A percentile compares a stretch with the other conserved stretches of the same genome.
These are phyloP conservation scores for Eucalyptus shirleyi DNA, from an alignment of 345 rosid genomes.

Conservation along the genomic window DNA sequence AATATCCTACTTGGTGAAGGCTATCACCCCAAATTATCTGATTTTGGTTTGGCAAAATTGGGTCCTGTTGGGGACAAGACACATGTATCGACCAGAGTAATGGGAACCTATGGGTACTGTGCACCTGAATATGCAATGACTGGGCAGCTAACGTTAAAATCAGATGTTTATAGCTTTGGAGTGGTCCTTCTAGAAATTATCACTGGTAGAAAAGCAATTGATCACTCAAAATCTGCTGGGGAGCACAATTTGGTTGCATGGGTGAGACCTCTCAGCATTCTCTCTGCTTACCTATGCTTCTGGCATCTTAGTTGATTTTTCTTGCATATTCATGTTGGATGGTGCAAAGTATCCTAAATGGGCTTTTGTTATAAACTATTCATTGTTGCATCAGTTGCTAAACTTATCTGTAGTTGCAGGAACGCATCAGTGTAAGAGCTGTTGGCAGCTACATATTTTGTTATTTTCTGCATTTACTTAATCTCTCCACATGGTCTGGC, in stretches of 20 bases:
- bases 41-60: conserved; percentile 68
- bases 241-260: conserved; percentile 67
- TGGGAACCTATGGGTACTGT: conserved; percentile 71
- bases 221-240: conserved; percentile 32
- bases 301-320: not conserved
- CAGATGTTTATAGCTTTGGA: conserved; percentile 53
- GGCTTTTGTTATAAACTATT: not conserved
- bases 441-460: not conserved
- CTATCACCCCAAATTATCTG: conserved; percentile 60
- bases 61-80: conserved; percentile 77
- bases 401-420: not conserved
- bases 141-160: conserved; percentile 64
- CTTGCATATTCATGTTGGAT: not conserved
- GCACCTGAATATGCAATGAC: conserved; percentile 87
- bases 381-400: not conserved
- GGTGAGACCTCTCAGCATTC: conserved; percentile 23
- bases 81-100: conserved; percentile 64
- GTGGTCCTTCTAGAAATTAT: conserved; percentile 62
- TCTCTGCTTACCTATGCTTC: not conserved
- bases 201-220: conserved; percentile 62
- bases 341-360: not conserved
- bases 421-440: not conserved
- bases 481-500: not conserved
- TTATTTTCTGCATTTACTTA: not conserved
- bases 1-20: conserved; percentile 54